phyloP scores from a whole-genome alignment of 768 basidiomycete species.

The Lactarius sp. region DNA sequence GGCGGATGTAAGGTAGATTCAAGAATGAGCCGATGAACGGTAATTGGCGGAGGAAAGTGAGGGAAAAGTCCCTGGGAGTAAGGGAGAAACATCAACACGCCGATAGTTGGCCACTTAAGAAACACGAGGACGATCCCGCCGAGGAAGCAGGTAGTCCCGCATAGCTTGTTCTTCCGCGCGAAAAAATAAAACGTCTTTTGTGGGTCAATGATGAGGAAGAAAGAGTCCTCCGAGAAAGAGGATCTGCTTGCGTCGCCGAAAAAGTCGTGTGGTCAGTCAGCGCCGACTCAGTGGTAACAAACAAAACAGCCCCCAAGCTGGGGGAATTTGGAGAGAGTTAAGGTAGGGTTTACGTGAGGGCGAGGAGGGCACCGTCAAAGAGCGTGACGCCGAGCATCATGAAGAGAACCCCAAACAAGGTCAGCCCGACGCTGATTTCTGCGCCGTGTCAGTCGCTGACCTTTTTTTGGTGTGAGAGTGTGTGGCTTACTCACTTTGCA shows the following conservation, averaged over 20 bases:
- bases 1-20: too few species aligned
- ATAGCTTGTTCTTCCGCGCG: constrained; percentile 88
- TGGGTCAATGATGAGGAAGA: constrained; percentile 95
- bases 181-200: constrained; percentile 99
- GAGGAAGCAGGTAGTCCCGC: constrained; percentile 84
- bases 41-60: too few species aligned
- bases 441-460: constrained; percentile 13
- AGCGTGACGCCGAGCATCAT: constrained; percentile 95
- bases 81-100: constrained; percentile 47
- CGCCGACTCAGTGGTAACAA: too few species aligned
- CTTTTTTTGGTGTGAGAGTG: neutral
- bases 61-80: too few species aligned
- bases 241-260: constrained; percentile 47
- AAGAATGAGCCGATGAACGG: too few species aligned
- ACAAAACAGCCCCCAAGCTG: too few species aligned
- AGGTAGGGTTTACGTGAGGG: constrained; percentile 46
- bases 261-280: too few species aligned
- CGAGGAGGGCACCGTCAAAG: constrained; percentile 92
- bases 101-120: constrained; percentile 91
- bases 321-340: too few species aligned
- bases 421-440: constrained; percentile 97
- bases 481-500: constrained; percentile 46
- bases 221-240: constrained; percentile 93
- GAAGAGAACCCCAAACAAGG: constrained; percentile 91
- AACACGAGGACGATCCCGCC: constrained; percentile 92